phyloP scores from a whole-genome alignment of 495 filamentous ascomycete species.

The Penicillium macrosclerotiorum region DNA sequence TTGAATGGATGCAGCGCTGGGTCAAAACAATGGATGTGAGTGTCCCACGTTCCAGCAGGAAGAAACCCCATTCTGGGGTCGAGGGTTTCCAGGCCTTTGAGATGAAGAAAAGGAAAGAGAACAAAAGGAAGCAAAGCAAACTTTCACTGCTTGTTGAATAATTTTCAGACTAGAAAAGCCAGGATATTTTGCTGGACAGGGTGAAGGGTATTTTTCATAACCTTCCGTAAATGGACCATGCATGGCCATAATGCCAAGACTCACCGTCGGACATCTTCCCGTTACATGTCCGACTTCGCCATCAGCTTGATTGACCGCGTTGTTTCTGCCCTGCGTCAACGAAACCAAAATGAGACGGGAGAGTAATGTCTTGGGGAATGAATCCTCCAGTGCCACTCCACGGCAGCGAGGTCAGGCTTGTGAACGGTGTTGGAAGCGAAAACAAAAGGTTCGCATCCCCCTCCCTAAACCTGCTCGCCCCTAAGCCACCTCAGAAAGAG shows the following conservation, averaged over 20 bases:
- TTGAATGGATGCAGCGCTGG: conserved; percentile 19
- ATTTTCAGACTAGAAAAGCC: too few relatives aligned
- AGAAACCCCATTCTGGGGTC: neutral
- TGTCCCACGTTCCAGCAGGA: conserved; percentile 13
- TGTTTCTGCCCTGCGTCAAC: neutral
- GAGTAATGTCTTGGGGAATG: neutral
- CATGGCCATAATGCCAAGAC: too few relatives aligned
- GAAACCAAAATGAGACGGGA: neutral
- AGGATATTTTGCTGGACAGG: too few relatives aligned
- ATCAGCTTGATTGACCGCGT: neutral
- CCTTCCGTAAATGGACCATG: too few relatives aligned
- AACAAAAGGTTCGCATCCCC: conserved; percentile 31
- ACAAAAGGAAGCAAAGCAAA: too few relatives aligned
- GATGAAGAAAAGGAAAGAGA: neutral
- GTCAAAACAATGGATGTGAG: conserved; percentile 20
- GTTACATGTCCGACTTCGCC: neutral
- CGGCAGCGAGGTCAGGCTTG: conserved; percentile 24
- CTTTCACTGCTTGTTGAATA: too few relatives aligned
- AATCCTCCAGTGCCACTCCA: neutral
- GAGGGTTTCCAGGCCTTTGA: neutral
- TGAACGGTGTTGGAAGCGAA: conserved; percentile 33
- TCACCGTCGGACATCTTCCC: neutral
- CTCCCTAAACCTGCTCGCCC: too few relatives aligned
- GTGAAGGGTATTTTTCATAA: too few relatives aligned
- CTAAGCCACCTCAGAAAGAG: too few relatives aligned